Evolutionary conservation across 495 filamentous ascomycete genomes (phyloP).

Genomic region (Aspergillus bertholletiae): DNA sequence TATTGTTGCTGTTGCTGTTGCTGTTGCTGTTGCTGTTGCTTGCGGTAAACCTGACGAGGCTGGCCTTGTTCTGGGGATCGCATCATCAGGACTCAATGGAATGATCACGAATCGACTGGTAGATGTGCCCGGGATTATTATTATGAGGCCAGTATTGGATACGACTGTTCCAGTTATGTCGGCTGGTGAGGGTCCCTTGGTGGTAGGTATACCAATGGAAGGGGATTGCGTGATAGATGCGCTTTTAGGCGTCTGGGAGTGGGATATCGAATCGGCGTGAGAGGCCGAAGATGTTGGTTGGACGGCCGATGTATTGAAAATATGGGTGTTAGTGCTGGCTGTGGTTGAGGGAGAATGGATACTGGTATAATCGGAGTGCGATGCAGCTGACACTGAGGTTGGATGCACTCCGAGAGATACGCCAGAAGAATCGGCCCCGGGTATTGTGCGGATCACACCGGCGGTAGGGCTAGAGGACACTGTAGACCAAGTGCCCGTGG

Average conservation of each 20-base stretch:
- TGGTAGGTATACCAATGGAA: background rate
- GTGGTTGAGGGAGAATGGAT: background rate
- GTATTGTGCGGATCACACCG: background rate
- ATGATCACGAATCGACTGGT: background rate
- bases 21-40: background rate
- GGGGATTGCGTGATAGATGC: background rate
- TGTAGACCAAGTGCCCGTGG: background rate
- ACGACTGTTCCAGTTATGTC: background rate
- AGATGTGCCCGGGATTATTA: background rate
- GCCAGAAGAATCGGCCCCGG: background rate
- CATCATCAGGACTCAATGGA: background rate
- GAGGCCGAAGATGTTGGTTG: background rate
- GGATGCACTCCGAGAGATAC: background rate
- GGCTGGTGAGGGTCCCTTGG: background rate
- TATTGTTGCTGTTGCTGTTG: background rate
- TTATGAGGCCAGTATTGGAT: background rate
- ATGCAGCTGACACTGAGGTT: background rate
- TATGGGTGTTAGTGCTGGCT: background rate
- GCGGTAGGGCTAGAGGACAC: background rate
- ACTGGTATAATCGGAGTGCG: background rate
- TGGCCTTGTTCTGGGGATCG: background rate
- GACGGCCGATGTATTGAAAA: background rate
- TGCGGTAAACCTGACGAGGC: too few relatives aligned
- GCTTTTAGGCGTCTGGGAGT: background rate
- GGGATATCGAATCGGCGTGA: too few relatives aligned